Evolutionary conservation across 208 protist genomes (phyloP).

Genomic region (Trypanosoma vivax): DNA sequence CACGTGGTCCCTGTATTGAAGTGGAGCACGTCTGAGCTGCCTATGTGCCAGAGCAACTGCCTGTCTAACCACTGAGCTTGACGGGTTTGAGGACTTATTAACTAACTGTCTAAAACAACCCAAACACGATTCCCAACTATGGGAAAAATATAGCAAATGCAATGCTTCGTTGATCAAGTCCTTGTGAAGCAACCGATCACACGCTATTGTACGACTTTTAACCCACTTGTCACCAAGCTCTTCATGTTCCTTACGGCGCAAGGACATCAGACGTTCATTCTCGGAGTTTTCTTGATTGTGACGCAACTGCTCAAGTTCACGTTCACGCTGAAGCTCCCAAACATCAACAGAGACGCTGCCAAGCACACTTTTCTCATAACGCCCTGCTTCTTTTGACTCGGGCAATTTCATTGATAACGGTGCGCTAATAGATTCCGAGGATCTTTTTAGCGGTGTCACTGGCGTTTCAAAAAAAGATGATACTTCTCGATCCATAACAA

Average conservation of each 20-base stretch:
- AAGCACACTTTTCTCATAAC: slow-evolving; percentile 1
- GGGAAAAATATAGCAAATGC: slow-evolving; percentile 20
- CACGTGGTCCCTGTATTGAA: slow-evolving; percentile 7
- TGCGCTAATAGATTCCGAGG: slow-evolving; percentile 16
- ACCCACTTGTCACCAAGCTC: slow-evolving; percentile 68
- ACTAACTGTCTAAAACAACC: slow-evolving; percentile 15
- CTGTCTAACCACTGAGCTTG: slow-evolving; percentile 3
- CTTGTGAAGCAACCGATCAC: neutral
- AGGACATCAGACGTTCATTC: slow-evolving; percentile 24
- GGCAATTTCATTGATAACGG: slow-evolving; percentile 6
- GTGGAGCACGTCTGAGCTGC: slow-evolving; percentile 11
- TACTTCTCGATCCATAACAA: slow-evolving; percentile 4
- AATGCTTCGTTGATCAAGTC: neutral
- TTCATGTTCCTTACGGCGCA: slow-evolving; percentile 56
- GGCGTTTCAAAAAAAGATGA: slow-evolving; percentile 3
- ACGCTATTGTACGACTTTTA: slow-evolving; percentile 8
- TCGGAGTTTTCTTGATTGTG: slow-evolving; percentile 54
- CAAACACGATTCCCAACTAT: slow-evolving; percentile 16
- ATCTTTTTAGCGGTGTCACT: neutral
- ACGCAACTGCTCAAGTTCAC: slow-evolving; percentile 64
- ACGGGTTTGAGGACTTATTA: neutral
- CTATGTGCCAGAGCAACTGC: slow-evolving; percentile 18
- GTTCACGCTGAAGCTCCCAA: slow-evolving; percentile 82
- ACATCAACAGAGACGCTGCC: slow-evolving; percentile 56
- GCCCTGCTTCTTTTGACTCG: neutral